Evolutionary conservation across 306 rosid genomes (phyloP).

Genomic region (Lagenaria siceraria): DNA sequence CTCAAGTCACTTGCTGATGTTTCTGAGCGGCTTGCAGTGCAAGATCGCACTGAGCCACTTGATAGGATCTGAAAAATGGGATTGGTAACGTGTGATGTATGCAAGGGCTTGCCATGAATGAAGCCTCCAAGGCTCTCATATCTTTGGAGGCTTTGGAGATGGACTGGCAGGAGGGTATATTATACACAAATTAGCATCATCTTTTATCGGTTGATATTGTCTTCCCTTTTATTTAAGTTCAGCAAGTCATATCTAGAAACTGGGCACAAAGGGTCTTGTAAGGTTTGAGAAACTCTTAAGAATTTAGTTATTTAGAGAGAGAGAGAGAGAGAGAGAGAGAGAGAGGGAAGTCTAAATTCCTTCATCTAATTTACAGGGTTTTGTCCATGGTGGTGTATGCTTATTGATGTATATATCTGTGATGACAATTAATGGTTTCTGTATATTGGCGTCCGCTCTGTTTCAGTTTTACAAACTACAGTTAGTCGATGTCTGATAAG

Average conservation of each 20-base stretch:
- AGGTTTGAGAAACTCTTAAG: slow-evolving; percentile 6
- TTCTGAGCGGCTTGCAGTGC: slow-evolving; percentile 83
- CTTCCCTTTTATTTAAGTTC: background rate
- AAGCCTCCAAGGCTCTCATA: slow-evolving; percentile 10
- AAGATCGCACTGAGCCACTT: slow-evolving; percentile 79
- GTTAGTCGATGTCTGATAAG: background rate
- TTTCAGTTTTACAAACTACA: background rate
- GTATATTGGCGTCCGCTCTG: background rate
- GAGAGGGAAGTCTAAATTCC: background rate
- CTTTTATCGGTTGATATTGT: background rate
- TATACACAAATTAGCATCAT: background rate
- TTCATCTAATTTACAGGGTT: slow-evolving; percentile 11
- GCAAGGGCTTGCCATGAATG: slow-evolving; percentile 12
- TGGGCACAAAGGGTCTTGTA: slow-evolving; percentile 4
- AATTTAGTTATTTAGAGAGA: background rate
- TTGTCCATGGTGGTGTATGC: slow-evolving; percentile 9
- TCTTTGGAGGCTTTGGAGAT: slow-evolving; percentile 15
- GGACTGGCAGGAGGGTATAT: slow-evolving; percentile 11
- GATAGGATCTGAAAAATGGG: slow-evolving; percentile 26
- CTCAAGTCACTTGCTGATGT: slow-evolving; percentile 91
- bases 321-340: background rate
- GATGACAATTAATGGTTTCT: background rate
- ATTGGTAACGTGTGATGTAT: background rate
- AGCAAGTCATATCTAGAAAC: background rate
- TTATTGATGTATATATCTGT: background rate